Evolutionary conservation across 192 early-diverging fungal species (phyloP), one percentile per base, ranked within the genome.

Genomic region (Podila epicladia): DNA sequence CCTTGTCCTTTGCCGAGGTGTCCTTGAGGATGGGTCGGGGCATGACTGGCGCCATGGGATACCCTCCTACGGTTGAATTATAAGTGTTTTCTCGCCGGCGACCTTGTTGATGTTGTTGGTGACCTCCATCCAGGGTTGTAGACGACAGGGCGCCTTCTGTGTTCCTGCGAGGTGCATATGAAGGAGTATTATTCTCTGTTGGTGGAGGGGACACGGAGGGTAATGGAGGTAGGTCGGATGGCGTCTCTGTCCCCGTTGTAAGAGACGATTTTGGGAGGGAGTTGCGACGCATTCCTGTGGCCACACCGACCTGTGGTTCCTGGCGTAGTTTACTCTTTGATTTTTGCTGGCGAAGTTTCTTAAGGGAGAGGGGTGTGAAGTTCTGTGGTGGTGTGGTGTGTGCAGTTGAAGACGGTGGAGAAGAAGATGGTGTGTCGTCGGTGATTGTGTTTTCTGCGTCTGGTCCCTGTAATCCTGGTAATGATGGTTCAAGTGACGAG

Each of bases 21-120:
- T 80, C 77, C 49, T 73, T 80, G 9, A 80, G 38, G 38, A 80
- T 80, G 5, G 77, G 77, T 38, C 77, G 70, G 65, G 65, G 77
- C 64, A 67, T 53, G 3, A 62, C 28, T 13, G 55, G 62, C 2
- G 61, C 22, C 35, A 41, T 48, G 26, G 28, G 35, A 13, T 58
- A 37, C 35, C 55, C 58, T 12, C 50, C 41, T 45, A 17, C 28
- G 3, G 37, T 58, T n/a, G 76, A 67, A 15, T 38, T 29, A 11
- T 35, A 57, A 3, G 77, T 69, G 55, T 53, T 59, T n/a, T 80
- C 71, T n/a, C 77, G 65, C n/a, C 70, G 49, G 19, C 71, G 66
- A 11, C 33, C 24, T 9, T 55, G 49, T 24, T 48, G 58, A 24
- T 57, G 67, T n/a, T 63, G 12, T n/a, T 63, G 12, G 31, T 53